Evolutionary conservation across 73 alveolate genomes (phyloP).

Genomic region (Breviolum minutum): DNA sequence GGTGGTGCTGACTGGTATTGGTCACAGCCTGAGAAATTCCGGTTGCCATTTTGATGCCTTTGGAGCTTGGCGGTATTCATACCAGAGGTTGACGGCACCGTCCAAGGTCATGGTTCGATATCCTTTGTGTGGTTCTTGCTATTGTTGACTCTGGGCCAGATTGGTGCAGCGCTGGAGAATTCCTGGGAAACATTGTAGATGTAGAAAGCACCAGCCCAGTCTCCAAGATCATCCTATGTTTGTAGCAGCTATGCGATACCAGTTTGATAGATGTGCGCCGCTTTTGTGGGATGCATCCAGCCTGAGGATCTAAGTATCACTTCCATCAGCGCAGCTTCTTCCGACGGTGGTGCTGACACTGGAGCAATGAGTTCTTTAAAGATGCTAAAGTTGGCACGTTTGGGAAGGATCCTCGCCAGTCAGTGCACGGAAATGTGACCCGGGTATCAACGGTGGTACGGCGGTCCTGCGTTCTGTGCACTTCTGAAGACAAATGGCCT

Average conservation of each 20-base stretch:
- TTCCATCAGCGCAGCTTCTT: background rate
- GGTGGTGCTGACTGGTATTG: constrained; percentile 64
- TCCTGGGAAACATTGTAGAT: background rate
- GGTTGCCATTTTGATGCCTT: background rate
- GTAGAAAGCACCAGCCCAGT: too few relatives aligned
- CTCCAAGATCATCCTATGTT: background rate
- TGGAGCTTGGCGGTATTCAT: background rate
- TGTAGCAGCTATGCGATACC: too few relatives aligned
- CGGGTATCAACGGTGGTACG: too few relatives aligned
- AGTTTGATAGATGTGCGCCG: too few relatives aligned
- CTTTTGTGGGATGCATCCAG: background rate
- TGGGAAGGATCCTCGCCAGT: constrained; percentile 55
- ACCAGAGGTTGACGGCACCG: too few relatives aligned
- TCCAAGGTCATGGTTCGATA: constrained; percentile 32
- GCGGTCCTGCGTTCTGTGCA: too few relatives aligned
- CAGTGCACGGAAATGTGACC: background rate
- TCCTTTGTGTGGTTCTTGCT: constrained; percentile 56
- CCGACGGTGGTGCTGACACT: constrained; percentile 54
- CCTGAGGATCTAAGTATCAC: constrained; percentile 25
- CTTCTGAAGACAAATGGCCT: too few relatives aligned
- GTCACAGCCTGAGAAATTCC: background rate
- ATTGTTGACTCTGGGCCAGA: constrained; percentile 1
- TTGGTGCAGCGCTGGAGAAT: background rate
- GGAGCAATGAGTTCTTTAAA: constrained; percentile 63
- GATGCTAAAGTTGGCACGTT: constrained; percentile 84